Conservation (phyloP, 805 yeast species). For the Tetrapisispora pingtungensis region DNA sequence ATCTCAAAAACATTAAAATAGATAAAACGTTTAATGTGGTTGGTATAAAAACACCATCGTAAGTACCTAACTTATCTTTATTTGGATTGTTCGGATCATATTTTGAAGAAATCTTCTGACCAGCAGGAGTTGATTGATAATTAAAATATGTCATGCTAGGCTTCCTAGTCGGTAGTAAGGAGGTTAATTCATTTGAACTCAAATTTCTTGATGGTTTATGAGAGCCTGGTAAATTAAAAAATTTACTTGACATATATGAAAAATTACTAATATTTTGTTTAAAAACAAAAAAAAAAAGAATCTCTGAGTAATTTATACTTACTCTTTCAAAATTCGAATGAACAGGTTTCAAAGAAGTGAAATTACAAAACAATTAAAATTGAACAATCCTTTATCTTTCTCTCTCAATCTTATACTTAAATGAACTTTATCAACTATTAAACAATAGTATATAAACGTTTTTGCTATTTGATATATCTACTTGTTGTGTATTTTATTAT, state of each 20-base stretch:
- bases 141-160: constrained; percentile 22
- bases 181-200: constrained; percentile 15
- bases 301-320: no score
- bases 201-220: constrained; percentile 19
- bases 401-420: no score
- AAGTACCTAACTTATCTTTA: constrained; percentile 57
- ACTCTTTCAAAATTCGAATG: no score
- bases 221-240: constrained; percentile 29
- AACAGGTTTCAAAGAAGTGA: no score
- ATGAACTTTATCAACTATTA: no score
- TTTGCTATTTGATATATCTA: no score
- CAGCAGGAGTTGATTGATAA: constrained; percentile 20
- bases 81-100: constrained; percentile 27
- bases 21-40: constrained; percentile 88
- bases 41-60: constrained; percentile 87
- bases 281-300: no score
- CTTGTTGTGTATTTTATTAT: no score
- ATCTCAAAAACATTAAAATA: constrained; percentile 87
- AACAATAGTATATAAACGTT: no score
- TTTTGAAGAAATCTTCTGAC: constrained; percentile 20
- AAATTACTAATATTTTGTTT: no score
- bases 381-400: no score
- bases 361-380: no score
- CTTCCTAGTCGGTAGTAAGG: constrained; percentile 15
- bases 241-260: constrained; percentile 17